Base-by-base conservation (phyloP, 768 basidiomycete genomes). In the Wakefieldia striispora region DNA sequence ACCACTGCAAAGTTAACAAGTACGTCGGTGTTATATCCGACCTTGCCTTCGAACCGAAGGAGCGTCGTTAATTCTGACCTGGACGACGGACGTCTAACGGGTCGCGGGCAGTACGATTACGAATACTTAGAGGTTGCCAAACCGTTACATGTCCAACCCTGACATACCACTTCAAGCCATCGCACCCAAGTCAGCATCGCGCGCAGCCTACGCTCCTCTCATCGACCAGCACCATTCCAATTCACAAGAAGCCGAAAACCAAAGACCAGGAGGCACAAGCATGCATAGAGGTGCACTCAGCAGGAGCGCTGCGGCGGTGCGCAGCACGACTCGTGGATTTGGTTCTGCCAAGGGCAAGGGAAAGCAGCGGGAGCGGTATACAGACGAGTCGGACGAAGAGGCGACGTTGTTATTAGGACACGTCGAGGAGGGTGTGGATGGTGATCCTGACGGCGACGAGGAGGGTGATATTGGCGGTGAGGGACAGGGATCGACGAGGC, bases 141-240 rank as follows among this genome's bases (percentile, higher is more conserved):
- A 33, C 14, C 14, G 46, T 48, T 66, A 56, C 61, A 65, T 65
- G 64, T 61, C 64, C 52, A 60, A 41, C 56, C 79, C 84, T 67
- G 85, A 86, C 72, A 88, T 87, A 68, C 85, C 84, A n/a, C 71
- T 88, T 47, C 79, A 73, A 59, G 73, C 75, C 59, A 72, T 86
- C 62, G 70, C 78, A 77, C 72, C 75, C 69, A 64, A 58, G 56
- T 59, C 71, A 57, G 71, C 74, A 59, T 57, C 72, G 53, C 73
- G 72, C 66, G 66, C 73, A 52, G 76, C 74, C 46, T 78, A 81
- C 71, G 58, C 70, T 54, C 76, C 70, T 58, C 71, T 81, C 26
- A 53, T 59, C 50, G 53, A 67, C 55, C 50, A 67, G 46, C 58
- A 63, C 54, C 50, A 60, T 49, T 21, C 58, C 41, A 51, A 54